Conservation (phyloP, 1,284 basidiomycete genomes). For the Prillingera fragicola region DNA sequence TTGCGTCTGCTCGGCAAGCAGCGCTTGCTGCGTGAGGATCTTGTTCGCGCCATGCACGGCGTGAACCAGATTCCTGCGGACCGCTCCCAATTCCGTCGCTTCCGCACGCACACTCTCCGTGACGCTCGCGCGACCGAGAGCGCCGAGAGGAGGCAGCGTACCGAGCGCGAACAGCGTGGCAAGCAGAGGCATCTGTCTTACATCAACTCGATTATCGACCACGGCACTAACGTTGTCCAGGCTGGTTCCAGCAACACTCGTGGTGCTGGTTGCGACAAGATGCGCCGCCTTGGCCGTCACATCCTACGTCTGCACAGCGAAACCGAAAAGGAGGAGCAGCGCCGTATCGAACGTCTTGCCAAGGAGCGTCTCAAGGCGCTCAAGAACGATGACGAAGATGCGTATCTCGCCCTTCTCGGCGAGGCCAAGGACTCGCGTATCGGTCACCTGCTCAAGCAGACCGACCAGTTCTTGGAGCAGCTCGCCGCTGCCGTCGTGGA, state of each 20-base stretch:
- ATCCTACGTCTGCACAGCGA: constrained; percentile 52
- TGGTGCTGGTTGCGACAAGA: constrained; percentile 39
- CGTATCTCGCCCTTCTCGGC: constrained; percentile 98
- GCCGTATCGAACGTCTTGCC: constrained; percentile 83
- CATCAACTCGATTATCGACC: constrained; percentile 77
- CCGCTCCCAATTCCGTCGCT: constrained; percentile 82
- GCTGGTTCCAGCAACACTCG: constrained; percentile 48
- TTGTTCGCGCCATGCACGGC: constrained; percentile 81
- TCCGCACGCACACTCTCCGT: constrained; percentile 78
- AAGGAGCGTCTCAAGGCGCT: constrained; percentile 98
- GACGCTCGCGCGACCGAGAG: constrained; percentile 88
- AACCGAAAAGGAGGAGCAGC: constrained; percentile 54
- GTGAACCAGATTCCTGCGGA: constrained; percentile 88
- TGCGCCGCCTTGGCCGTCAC: constrained; percentile 47
- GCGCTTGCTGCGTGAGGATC: constrained; percentile 72
- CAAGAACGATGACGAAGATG: constrained; percentile 97
- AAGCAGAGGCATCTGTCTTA: constrained; percentile 97
- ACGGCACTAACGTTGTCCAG: constrained; percentile 70
- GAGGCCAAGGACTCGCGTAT: constrained; percentile 99
- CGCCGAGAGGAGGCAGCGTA: constrained; percentile 84
- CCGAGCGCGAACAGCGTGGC: constrained; percentile 85
- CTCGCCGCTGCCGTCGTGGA: constrained; percentile 90
- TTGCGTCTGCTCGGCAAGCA: constrained; percentile 90
- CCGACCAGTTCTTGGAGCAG: constrained; percentile 89
- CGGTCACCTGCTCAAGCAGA: constrained; percentile 90